Evolutionary conservation across 495 filamentous ascomycete species (phyloP).

Genomic region (Trichodelitschia bisporula): DNA sequence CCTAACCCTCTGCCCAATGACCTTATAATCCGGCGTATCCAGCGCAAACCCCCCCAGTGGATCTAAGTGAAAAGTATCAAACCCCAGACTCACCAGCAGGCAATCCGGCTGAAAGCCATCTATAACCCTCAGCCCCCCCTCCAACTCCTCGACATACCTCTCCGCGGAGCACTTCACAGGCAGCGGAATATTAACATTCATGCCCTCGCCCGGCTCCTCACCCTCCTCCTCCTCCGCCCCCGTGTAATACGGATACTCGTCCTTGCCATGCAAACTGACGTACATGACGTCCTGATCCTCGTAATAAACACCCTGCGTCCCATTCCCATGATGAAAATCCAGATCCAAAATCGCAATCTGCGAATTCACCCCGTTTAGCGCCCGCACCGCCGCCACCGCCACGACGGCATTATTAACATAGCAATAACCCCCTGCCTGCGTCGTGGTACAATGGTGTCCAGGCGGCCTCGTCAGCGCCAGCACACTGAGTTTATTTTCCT

Average conservation of each 20-base stretch:
- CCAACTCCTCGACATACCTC: background rate
- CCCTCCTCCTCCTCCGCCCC: conserved; percentile 4
- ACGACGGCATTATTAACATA: conserved; percentile 9
- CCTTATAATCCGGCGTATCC: conserved; percentile 1
- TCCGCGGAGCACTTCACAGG: background rate
- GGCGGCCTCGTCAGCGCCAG: conserved; percentile 7
- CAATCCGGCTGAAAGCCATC: conserved; percentile 1
- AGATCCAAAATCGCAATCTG: conserved; percentile 6
- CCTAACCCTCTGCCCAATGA: conserved; percentile 1
- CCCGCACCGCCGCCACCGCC: conserved; percentile 3
- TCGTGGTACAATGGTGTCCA: conserved; percentile 6
- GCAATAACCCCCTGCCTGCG: conserved; percentile 6
- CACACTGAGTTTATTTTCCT: background rate
- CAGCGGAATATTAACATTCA: background rate
- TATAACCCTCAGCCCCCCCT: background rate
- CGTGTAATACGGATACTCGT: conserved; percentile 9
- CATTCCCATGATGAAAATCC: conserved; percentile 9
- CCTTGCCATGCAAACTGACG: conserved; percentile 5
- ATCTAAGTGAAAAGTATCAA: conserved; percentile 5
- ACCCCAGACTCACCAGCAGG: conserved; percentile 6
- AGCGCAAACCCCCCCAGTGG: conserved; percentile 6
- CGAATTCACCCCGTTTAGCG: background rate
- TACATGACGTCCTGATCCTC: conserved; percentile 4
- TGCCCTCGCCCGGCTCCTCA: conserved; percentile 1
- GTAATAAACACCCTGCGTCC: conserved; percentile 8